Conservation (phyloP, 2,329 filamentous ascomycete genomes). For the Setomelanomma holmii region DNA sequence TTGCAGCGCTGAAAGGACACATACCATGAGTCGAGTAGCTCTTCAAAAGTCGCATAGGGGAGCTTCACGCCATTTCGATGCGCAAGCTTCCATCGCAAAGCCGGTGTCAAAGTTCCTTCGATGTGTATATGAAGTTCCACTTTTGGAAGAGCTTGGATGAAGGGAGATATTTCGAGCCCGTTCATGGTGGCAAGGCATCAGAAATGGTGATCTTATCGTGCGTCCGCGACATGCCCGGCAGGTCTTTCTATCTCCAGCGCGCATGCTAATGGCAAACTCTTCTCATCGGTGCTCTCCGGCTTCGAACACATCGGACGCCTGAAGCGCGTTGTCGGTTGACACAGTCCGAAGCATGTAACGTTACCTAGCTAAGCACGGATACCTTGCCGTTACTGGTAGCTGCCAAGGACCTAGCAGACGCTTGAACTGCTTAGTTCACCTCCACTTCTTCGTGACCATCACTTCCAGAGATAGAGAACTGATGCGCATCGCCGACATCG, state of each 20-base stretch:
- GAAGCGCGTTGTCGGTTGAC: background rate
- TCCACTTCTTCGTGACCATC: background rate
- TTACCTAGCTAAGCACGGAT: too few relatives aligned
- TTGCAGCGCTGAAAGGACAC: background rate
- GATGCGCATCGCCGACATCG: background rate
- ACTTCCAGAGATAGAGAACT: background rate
- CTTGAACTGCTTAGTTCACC: background rate
- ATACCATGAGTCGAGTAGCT: constrained; percentile 12
- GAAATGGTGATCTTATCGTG: background rate
- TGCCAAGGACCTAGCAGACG: background rate
- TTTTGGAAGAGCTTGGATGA: constrained; percentile 44
- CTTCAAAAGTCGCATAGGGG: constrained; percentile 11
- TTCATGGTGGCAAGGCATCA: constrained; percentile 1
- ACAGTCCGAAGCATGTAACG: background rate
- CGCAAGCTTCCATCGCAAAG: constrained; percentile 52
- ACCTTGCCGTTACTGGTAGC: background rate
- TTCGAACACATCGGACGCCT: background rate
- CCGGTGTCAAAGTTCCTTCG: constrained; percentile 54
- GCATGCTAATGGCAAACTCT: too few relatives aligned
- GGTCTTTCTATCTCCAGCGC: too few relatives aligned
- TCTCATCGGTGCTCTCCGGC: background rate
- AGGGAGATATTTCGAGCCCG: constrained; percentile 12
- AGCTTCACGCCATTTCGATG: constrained; percentile 43
- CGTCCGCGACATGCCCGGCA: too few relatives aligned
- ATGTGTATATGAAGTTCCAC: constrained; percentile 58